Base-by-base conservation (phyloP, 306 rosid species). In the Astragalus membranaceus region DNA sequence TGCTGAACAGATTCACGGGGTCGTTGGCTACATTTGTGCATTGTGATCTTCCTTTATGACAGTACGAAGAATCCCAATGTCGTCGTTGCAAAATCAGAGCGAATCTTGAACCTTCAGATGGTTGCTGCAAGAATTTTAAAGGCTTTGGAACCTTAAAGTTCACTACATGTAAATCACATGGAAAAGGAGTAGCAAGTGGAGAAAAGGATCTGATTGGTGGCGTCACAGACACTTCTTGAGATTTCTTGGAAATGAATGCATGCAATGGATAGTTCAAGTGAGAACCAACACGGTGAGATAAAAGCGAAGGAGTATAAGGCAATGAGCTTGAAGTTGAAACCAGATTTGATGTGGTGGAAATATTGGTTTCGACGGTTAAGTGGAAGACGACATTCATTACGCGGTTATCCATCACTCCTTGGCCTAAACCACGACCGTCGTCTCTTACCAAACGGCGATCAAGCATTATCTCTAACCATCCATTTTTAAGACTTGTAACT, bases 391-490 rank as follows among this genome's bases (percentile, higher is more conserved):
- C 89, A 59, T 89, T 91, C 89, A 89, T 77, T 9, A 83, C 85
- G 10, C 91, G 99, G 78, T 94, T 94, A 77, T 94, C 99, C 86
- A 72, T 85, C 86, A 94, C 96, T 74, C 96, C 99, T 86, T 94
- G 99, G 71, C 99, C 99, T 0, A 94, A 84, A 63, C 99, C 99
- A 54, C 99, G 97, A 5, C 96, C 99, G 44, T 94, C 99, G 13
- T 94, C 99, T 61, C 82, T 87, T n/a, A 72, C 46, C 87, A 94
- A 63, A 26, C 99, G 94, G 8, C 99, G 97, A 59, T 94, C 99
- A 44, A 94, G 97, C 99, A 94, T 94, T 55, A 94, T 85, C 90
- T 94, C 99, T 59, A 94, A 80, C 92, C 97, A 86, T 76, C 99
- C 99, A 55, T 76, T 81, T 83, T 86, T 78, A 72, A 94, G 96